Evolutionary conservation across 192 early-diverging fungal species (phyloP), one percentile per base, ranked within the genome.

Genomic region (Chytriomyces sp.): DNA sequence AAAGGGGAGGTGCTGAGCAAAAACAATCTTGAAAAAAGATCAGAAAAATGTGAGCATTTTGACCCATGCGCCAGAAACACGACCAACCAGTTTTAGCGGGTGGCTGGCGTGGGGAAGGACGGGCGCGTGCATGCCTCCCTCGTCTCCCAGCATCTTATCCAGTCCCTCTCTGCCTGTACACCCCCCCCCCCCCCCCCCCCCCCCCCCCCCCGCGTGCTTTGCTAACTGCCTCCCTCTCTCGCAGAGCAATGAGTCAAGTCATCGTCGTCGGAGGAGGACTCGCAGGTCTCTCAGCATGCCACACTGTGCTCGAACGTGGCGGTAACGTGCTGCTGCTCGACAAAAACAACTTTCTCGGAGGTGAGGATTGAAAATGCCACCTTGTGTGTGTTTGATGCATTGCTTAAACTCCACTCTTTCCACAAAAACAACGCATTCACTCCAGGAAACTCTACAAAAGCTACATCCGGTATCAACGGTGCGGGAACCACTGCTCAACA

Each of bases 381-480:
- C 63, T 50, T 48, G 18, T 16, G 18, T 16, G 35, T 35, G 35
- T 35, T 35, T 35, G 35, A n/a, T n/a, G n/a, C n/a, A n/a, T n/a
- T 44, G 35, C 10, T 45, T 57, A 7, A 57, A 50, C 50, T 43
- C 6, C 24, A 18, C 24, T 3, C 35, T 20, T 23, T 74, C 43
- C 20, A 61, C 57, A 24, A 16, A 16, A 50, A 18, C 2, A 69
- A 24, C 43, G 18, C 59, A 45, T 77, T 28, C n/a, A 6, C 26
- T 18, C 24, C 76, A 86, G 96, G 96, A 43, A 98, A 98, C 91
- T 97, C 96, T 50, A 96, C 96, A 76, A 98, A 98, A 86, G 97
- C 97, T 26, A 97, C 96, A 16, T 97, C 96, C 5, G 97, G 97
- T 69, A 98, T 98, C 83, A 98, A 97, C 87, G 96, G 96, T 53